Evolutionary conservation across 2,329 filamentous ascomycete genomes (phyloP), one percentile per base, ranked within the genome.

Genomic region (Gremmenia infestans): DNA sequence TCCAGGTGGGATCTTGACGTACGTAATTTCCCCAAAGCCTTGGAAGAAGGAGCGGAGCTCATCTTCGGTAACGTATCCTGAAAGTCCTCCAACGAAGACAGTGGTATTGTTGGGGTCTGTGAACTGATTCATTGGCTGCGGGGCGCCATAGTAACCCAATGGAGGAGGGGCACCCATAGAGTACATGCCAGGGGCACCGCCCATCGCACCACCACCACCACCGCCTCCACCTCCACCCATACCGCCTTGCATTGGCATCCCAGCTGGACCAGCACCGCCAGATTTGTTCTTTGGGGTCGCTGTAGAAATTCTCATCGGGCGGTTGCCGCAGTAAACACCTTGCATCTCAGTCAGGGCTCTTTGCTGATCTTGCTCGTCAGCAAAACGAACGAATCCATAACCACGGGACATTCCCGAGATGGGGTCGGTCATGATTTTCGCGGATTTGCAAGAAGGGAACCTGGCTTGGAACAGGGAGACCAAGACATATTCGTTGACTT

Each of bases 21-120:
- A 99, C 68, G 94, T 99, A 71, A 99, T 99, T 73, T 99, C 94
- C 59, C 94, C 94, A 63, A 99, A 99, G 67, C 94, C 94, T 75
- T 99, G 94, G 87, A 99, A 99, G 83, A 99, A 99, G 0, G 92
- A 97, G 61, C 94, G 91, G n/a, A 99, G 87, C 80, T 99, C 94
- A 69, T 99, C 94, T 78, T 99, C 94, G 48, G 94, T 99, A 60
- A 99, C 94, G 69, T 99, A 99, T 63, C 94, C 94, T 39, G 92
- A 97, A 5, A 99, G 85, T 53, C 94, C 94, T 64, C 94, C 94
- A 54, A 99, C 94, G 68, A 99, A 99, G 61, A 99, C 94, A 19
- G 94, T 99, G 17, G 94, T 99, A 78, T 99, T 99, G 83, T 99
- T 99, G 12, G 94, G 94, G 69, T 99, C 94, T 39, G 94, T 99